phyloP scores from a whole-genome alignment of 2,329 filamentous ascomycete genomes.

The Pseudocercospora vitis region DNA sequence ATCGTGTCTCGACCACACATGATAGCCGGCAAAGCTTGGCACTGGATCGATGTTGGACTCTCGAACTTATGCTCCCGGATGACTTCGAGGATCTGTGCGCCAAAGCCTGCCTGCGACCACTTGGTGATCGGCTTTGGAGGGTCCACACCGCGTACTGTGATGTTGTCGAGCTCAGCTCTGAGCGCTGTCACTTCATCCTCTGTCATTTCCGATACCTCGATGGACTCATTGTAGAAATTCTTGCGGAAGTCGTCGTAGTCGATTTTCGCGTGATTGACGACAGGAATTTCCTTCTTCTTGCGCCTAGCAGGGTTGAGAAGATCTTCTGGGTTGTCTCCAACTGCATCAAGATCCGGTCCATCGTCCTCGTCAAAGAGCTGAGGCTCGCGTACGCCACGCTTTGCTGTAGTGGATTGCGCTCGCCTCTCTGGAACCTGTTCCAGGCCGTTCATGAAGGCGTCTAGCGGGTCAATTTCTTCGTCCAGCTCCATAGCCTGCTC shows the following conservation, averaged over 20 bases:
- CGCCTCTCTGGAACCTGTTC: slow-evolving; percentile 50
- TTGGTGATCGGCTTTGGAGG: slow-evolving; percentile 92
- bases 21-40: slow-evolving; percentile 89
- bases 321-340: slow-evolving; percentile 64
- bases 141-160: slow-evolving; percentile 86
- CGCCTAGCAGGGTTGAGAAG: slow-evolving; percentile 60
- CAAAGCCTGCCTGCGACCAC: slow-evolving; percentile 93
- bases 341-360: slow-evolving; percentile 64
- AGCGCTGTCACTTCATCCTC: slow-evolving; percentile 80
- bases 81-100: slow-evolving; percentile 81
- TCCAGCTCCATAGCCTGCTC: slow-evolving; percentile 45
- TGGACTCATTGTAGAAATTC: slow-evolving; percentile 90
- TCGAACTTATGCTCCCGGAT: slow-evolving; percentile 80
- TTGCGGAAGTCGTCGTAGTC: slow-evolving; percentile 80
- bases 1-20: slow-evolving; percentile 97
- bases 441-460: slow-evolving; percentile 90
- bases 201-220: slow-evolving; percentile 77
- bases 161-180: slow-evolving; percentile 85
- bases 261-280: slow-evolving; percentile 81
- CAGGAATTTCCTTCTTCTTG: slow-evolving; percentile 95
- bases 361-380: slow-evolving; percentile 83
- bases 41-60: slow-evolving; percentile 88
- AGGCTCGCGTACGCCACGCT: slow-evolving; percentile 64
- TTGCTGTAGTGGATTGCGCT: slow-evolving; percentile 38
- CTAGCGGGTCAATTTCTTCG: slow-evolving; percentile 81